These are phyloP conservation scores for Boletus insuetus DNA, from an alignment of 768 basidiomycete species.

Conservation along the genomic window DNA sequence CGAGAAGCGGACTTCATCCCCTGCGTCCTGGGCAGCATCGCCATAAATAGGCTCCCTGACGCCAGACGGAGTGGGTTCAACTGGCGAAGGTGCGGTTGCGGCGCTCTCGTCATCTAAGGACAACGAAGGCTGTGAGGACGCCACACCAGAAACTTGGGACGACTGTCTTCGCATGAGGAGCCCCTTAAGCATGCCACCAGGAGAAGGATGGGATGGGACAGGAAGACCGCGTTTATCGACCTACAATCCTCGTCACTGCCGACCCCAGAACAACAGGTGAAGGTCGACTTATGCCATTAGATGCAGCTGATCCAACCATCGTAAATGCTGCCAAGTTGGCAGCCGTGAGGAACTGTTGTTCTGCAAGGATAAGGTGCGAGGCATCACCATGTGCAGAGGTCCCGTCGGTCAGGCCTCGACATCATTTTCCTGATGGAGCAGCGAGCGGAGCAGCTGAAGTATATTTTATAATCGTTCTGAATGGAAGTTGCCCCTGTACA, in stretches of 20 bases:
- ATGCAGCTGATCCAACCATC: constrained; percentile 78
- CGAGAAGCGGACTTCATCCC: constrained; percentile 95
- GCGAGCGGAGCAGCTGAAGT: too few species aligned
- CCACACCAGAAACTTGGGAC: constrained; percentile 60
- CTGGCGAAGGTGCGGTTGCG: constrained; percentile 20
- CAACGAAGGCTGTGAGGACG: constrained; percentile 41
- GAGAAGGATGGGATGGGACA: constrained; percentile 71
- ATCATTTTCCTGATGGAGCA: too few species aligned
- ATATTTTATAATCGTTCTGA: too few species aligned
- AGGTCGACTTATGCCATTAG: constrained; percentile 69
- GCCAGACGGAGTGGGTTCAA: constrained; percentile 36
- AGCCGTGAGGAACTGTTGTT: too few species aligned
- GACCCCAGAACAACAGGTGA: background rate
- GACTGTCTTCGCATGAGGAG: constrained; percentile 89
- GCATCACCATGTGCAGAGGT: too few species aligned
- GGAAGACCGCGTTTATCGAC: constrained; percentile 90
- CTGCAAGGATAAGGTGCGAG: too few species aligned
- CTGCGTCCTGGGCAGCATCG: constrained; percentile 73
- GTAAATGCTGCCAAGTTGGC: constrained; percentile 76
- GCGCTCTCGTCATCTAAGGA: constrained; percentile 47
- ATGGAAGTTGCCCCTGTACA: too few species aligned
- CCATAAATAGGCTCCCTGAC: constrained; percentile 70
- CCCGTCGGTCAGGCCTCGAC: too few species aligned
- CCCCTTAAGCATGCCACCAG: constrained; percentile 79
- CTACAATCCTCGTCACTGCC: constrained; percentile 37